Evolutionary conservation across 2,329 filamentous ascomycete genomes (phyloP).

Genomic region (Ustilaginoidea virens): DNA sequence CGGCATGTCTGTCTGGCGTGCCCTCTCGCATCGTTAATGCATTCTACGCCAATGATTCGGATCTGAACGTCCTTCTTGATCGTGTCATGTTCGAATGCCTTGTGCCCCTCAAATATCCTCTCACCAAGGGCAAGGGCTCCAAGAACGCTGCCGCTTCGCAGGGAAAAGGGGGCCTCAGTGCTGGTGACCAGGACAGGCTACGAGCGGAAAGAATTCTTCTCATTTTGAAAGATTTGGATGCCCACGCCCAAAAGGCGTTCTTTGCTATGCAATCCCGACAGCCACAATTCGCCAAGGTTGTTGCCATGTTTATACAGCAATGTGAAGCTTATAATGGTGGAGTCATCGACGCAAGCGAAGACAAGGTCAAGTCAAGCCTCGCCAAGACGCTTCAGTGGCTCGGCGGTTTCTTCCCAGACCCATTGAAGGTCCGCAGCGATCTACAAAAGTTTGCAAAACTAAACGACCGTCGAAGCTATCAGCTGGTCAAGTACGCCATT

Average conservation of each 20-base stretch:
- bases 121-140: conserved; percentile 40
- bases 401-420: conserved; percentile 61
- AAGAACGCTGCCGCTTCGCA: conserved; percentile 47
- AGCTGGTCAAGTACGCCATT: conserved; percentile 75
- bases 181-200: conserved; percentile 57
- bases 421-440: conserved; percentile 55
- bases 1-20: conserved; percentile 60
- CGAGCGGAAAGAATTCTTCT: conserved; percentile 74
- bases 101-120: conserved; percentile 77
- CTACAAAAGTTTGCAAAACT: conserved; percentile 81
- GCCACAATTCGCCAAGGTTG: conserved; percentile 53
- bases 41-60: conserved; percentile 77
- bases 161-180: conserved; percentile 21
- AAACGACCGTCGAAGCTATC: conserved; percentile 80
- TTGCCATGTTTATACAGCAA: conserved; percentile 63
- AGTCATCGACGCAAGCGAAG: conserved; percentile 57
- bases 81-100: conserved; percentile 75
- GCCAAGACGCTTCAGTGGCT: conserved; percentile 60
- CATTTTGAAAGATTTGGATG: conserved; percentile 63
- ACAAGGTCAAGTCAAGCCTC: conserved; percentile 54
- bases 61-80: conserved; percentile 74
- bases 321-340: conserved; percentile 87
- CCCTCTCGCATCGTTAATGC: conserved; percentile 76
- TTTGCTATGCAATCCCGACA: conserved; percentile 74
- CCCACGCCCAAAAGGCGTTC: conserved; percentile 70